These are phyloP conservation scores for Botrytis medusae DNA, from an alignment of 2,329 filamentous ascomycete species.

Conservation along the genomic window DNA sequence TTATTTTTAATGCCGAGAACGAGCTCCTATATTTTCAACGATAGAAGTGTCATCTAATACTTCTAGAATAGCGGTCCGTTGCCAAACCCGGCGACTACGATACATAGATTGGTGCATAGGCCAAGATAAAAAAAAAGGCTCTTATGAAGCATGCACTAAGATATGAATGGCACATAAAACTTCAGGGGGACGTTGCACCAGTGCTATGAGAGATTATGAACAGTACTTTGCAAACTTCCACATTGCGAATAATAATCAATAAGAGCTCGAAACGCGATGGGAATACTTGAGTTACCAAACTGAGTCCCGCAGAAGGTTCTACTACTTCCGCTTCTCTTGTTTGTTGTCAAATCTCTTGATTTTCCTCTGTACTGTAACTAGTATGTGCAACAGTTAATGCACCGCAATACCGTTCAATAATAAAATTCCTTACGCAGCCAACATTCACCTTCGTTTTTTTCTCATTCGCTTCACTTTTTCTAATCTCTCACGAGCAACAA, in stretches of 20 bases:
- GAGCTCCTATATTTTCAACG: background rate
- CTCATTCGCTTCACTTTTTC: background rate
- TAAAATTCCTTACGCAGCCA: background rate
- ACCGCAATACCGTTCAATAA: background rate
- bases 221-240: background rate
- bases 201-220: background rate
- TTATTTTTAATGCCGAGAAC: background rate
- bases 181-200: background rate
- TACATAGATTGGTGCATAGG: background rate
- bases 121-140: background rate
- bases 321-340: background rate
- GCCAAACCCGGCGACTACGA: background rate
- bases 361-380: background rate
- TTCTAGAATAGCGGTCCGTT: accelerated
- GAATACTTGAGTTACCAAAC: background rate
- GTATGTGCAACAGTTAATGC: background rate
- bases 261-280: background rate
- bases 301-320: background rate
- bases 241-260: background rate
- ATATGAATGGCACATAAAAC: background rate
- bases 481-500: background rate
- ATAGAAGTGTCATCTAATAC: background rate
- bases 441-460: background rate
- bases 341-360: background rate
- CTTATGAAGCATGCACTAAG: background rate